A percentile compares a stretch with the other conserved stretches of the same genome.
Evolutionary conservation across 2,329 filamentous ascomycete genomes (phyloP).

Genomic region (Sarocladium kiliense): DNA sequence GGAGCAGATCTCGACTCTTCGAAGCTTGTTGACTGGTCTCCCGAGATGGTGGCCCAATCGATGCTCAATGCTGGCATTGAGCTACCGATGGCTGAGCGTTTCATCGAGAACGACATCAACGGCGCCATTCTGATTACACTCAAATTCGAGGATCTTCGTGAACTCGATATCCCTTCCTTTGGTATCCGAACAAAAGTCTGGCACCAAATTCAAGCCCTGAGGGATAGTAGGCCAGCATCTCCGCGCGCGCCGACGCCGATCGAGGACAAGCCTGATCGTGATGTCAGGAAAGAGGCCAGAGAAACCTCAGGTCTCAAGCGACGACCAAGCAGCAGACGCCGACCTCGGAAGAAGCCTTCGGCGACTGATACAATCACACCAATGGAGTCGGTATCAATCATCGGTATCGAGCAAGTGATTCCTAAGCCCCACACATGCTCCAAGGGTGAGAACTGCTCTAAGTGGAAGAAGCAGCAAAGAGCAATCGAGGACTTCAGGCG

Average conservation of each 20-base stretch:
- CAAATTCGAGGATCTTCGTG: conserved; percentile 81
- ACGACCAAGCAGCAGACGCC: conserved; percentile 33
- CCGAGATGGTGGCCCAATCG: conserved; percentile 75
- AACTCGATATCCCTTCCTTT: conserved; percentile 76
- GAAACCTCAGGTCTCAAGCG: conserved; percentile 14
- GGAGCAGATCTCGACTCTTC: conserved; percentile 52
- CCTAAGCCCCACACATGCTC: conserved; percentile 80
- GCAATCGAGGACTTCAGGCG: conserved; percentile 70
- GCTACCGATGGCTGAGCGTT: conserved; percentile 70
- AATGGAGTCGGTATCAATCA: conserved; percentile 81
- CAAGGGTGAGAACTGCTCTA: conserved; percentile 81
- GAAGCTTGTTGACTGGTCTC: conserved; percentile 62
- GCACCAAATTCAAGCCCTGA: conserved; percentile 70
- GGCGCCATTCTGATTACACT: conserved; percentile 84
- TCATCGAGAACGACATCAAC: conserved; percentile 88
- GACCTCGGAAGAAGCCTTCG: conserved; percentile 32
- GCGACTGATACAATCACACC: conserved; percentile 67
- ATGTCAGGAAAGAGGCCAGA: conserved; percentile 41
- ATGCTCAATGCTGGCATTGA: conserved; percentile 84
- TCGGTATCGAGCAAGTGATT: conserved; percentile 84
- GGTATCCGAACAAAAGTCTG: conserved; percentile 75
- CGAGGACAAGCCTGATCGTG: conserved; percentile 51
- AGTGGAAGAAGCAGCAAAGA: conserved; percentile 75
- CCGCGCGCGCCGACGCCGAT: conserved; percentile 55
- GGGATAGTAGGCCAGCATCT: conserved; percentile 47